A percentile compares a stretch with the other conserved stretches of the same genome.
phyloP scores from a whole-genome alignment of 345 rosid species.

The Salix udensis region DNA sequence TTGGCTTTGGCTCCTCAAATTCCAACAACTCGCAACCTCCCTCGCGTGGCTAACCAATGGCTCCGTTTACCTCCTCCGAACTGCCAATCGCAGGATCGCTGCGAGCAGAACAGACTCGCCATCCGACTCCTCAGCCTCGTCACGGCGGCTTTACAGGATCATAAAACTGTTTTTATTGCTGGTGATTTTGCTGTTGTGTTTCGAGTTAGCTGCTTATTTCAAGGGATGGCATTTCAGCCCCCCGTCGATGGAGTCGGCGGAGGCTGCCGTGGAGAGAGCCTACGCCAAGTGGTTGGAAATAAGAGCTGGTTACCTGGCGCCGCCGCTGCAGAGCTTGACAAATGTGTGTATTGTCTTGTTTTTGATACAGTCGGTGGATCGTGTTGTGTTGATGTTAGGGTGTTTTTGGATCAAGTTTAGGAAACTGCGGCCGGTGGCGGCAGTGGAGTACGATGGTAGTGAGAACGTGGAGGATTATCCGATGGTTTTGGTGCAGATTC shows the following conservation, averaged over 20 bases:
- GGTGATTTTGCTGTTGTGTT: conserved; percentile 50
- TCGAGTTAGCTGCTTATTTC: conserved; percentile 75
- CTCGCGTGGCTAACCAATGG: conserved; percentile 48
- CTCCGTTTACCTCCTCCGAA: conserved; percentile 49
- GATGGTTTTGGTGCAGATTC: conserved; percentile 90
- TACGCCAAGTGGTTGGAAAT: conserved; percentile 74
- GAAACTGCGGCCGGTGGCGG: conserved; percentile 56
- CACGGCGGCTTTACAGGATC: conserved; percentile 50
- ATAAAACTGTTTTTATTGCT: conserved; percentile 54
- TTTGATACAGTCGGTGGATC: conserved; percentile 79
- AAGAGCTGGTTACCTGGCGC: conserved; percentile 67
- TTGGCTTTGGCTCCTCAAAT: conserved; percentile 57
- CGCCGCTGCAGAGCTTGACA: conserved; percentile 69
- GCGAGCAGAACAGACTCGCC: conserved; percentile 21
- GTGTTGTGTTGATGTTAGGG: conserved; percentile 60
- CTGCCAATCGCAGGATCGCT: conserved; percentile 70
- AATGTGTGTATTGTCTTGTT: conserved; percentile 75
- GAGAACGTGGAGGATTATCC: conserved; percentile 55
- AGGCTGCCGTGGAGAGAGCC: conserved; percentile 44
- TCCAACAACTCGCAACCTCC: conserved; percentile 59
- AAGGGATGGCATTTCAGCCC: conserved; percentile 95
- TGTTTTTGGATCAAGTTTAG: conserved; percentile 72
- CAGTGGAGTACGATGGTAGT: conserved; percentile 36
- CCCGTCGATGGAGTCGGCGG: conserved; percentile 60
- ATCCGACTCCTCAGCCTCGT: conserved; percentile 35